phyloP scores from a whole-genome alignment of 2,329 filamentous ascomycete genomes.

The Daldinia sp. region DNA sequence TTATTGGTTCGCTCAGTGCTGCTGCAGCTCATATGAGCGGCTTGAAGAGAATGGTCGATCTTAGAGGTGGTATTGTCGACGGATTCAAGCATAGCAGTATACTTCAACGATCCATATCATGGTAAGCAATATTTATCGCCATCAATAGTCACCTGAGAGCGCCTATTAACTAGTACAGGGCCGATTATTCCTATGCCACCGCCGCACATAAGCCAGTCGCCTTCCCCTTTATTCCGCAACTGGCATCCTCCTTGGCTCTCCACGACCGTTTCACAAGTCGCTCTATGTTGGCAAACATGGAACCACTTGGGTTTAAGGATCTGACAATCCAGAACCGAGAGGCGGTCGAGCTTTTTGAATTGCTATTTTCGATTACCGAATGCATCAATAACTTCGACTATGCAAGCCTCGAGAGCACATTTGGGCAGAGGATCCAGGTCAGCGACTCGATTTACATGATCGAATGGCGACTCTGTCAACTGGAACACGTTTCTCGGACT shows the following conservation, averaged over 20 bases:
- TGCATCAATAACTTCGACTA: constrained; percentile 52
- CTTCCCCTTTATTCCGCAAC: constrained; percentile 50
- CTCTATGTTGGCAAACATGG: constrained; percentile 42
- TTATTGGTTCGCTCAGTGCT: constrained; percentile 49
- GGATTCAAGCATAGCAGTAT: constrained; percentile 50
- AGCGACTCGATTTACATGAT: constrained; percentile 52
- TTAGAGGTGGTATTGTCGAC: constrained; percentile 50
- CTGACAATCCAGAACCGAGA: constrained; percentile 48
- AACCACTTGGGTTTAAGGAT: constrained; percentile 32
- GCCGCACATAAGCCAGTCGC: constrained; percentile 48
- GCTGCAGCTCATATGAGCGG: constrained; percentile 52
- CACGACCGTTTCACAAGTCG: constrained; percentile 49
- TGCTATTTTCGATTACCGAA: constrained; percentile 48
- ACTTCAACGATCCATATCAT: constrained; percentile 51
- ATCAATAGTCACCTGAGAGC: background rate
- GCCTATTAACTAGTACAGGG: constrained; percentile 45
- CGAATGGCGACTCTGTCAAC: constrained; percentile 50
- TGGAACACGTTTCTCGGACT: constrained; percentile 45
- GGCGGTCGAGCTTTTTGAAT: constrained; percentile 49
- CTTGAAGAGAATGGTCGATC: constrained; percentile 51
- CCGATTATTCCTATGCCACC: constrained; percentile 53
- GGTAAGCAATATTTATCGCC: constrained; percentile 40
- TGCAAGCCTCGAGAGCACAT: constrained; percentile 48
- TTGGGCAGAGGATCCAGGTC: constrained; percentile 48
- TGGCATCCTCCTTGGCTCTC: constrained; percentile 48